Percentiles rank a stretch among this genome's conserved stretches.
Conservation (phyloP, 805 yeast species). For the Wickerhamomyces pijperi region DNA sequence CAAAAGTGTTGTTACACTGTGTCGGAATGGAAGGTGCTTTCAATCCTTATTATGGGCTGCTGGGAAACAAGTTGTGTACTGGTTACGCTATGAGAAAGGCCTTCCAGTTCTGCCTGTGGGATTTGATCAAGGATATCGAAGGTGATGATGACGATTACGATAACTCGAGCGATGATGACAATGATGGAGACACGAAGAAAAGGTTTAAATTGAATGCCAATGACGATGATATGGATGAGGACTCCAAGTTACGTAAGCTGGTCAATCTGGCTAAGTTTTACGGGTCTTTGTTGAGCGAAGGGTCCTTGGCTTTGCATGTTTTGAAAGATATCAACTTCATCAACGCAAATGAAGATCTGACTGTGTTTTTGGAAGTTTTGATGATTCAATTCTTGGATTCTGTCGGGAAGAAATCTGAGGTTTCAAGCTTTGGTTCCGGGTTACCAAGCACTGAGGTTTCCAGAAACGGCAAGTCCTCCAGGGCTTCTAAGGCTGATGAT, state of each 20-base stretch:
- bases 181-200: slow-evolving; percentile 24
- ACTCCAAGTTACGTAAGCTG: slow-evolving; percentile 42
- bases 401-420: slow-evolving; percentile 52
- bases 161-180: slow-evolving; percentile 21
- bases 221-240: slow-evolving; percentile 36
- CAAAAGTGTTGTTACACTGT: slow-evolving; percentile 78
- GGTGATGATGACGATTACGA: slow-evolving; percentile 30
- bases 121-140: slow-evolving; percentile 62
- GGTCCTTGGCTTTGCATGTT: slow-evolving; percentile 60
- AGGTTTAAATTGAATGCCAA: slow-evolving; percentile 15
- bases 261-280: slow-evolving; percentile 73
- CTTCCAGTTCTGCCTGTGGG: slow-evolving; percentile 87
- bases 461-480: slow-evolving; percentile 4
- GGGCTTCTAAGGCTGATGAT: slow-evolving; percentile 20
- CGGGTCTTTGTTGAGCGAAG: slow-evolving; percentile 66
- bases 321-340: slow-evolving; percentile 67
- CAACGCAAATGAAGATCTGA: slow-evolving; percentile 46
- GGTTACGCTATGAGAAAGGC: slow-evolving; percentile 69
- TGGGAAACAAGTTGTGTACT: slow-evolving; percentile 69
- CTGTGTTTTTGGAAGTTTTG: slow-evolving; percentile 62
- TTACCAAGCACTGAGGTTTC: slow-evolving; percentile 1
- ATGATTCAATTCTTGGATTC: slow-evolving; percentile 57
- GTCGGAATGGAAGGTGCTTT: slow-evolving; percentile 70
- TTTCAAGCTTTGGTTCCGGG: slow-evolving; percentile 17
- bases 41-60: slow-evolving; percentile 81